These are phyloP conservation scores for Diphasiastrum complanatum DNA, from an alignment of 83 land plant genomes.

Conservation along the genomic window DNA sequence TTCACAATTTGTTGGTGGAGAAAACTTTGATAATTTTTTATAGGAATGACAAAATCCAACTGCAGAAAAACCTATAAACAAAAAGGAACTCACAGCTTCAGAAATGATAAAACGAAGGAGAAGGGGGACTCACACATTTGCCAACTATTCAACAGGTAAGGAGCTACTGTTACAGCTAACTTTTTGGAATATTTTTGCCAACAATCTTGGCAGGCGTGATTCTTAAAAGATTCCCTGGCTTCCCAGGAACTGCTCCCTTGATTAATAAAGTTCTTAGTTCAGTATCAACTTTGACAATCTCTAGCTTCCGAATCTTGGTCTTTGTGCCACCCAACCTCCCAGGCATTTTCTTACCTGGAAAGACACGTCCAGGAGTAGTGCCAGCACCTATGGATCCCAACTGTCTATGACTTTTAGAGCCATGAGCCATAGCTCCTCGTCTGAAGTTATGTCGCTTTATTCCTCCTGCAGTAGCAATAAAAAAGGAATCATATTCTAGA, in stretches of 20 bases:
- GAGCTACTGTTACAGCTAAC: no score
- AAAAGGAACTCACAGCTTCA: no score
- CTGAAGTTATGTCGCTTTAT: slow-evolving; percentile 82
- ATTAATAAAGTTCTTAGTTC: slow-evolving; percentile 79
- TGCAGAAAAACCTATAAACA: no score
- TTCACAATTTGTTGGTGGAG: no score
- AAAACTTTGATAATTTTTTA: no score
- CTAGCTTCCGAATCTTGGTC: slow-evolving; percentile 78
- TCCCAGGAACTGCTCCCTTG: slow-evolving; percentile 92
- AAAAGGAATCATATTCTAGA: no score
- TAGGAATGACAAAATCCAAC: no score
- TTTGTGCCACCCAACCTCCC: slow-evolving; percentile 83
- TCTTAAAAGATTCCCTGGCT: slow-evolving; percentile 88
- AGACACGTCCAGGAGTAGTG: slow-evolving; percentile 93
- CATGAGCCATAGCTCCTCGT: slow-evolving; percentile 88
- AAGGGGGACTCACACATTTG: no score
- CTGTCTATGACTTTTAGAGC: slow-evolving; percentile 86
- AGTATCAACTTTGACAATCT: slow-evolving; percentile 72
- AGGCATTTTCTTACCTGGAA: slow-evolving; percentile 97
- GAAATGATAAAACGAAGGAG: no score
- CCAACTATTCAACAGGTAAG: no score
- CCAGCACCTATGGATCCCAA: slow-evolving; percentile 98
- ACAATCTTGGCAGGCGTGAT: slow-evolving; percentile 95
- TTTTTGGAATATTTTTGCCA: slow-evolving; percentile 81
- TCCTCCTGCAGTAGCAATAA: slow-evolving; percentile 53